These are phyloP conservation scores for Letharia columbiana DNA, from an alignment of 495 filamentous ascomycete genomes.

Conservation along the genomic window DNA sequence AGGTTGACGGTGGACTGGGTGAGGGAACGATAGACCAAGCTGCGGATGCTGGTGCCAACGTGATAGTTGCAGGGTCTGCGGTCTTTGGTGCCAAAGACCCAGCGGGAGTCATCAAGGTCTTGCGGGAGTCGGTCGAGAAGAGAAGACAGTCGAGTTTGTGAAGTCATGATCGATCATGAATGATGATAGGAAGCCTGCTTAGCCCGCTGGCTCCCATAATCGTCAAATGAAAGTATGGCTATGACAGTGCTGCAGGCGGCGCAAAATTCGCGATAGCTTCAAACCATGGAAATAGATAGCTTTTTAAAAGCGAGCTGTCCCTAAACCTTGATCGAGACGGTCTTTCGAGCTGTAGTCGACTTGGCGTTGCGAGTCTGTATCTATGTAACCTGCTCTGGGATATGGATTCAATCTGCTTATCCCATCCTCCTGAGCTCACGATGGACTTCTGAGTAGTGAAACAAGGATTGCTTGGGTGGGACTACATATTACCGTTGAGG, in stretches of 20 bases:
- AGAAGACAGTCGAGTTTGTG: conserved; percentile 17
- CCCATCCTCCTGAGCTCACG: neutral
- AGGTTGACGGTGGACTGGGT: conserved; percentile 89
- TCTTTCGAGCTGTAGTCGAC: neutral
- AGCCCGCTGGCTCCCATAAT: neutral
- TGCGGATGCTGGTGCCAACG: conserved; percentile 92
- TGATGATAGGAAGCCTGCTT: neutral
- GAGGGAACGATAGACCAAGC: conserved; percentile 86
- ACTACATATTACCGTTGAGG: neutral
- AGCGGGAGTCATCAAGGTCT: conserved; percentile 66
- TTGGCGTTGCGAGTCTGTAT: neutral
- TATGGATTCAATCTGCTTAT: neutral
- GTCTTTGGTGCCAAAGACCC: conserved; percentile 91
- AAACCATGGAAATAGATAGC: neutral
- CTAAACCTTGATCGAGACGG: neutral
- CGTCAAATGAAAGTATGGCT: neutral
- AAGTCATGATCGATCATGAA: neutral
- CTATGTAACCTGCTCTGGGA: neutral
- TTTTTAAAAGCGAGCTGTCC: neutral
- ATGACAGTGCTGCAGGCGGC: neutral
- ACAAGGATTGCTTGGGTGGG: neutral
- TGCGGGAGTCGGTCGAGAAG: conserved; percentile 68
- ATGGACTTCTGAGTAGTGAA: neutral
- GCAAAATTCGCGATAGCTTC: neutral
- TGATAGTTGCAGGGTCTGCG: conserved; percentile 96